Evolutionary conservation across 495 filamentous ascomycete genomes (phyloP), one percentile per base, ranked within the genome.

Genomic region (Penicillium silybi): DNA sequence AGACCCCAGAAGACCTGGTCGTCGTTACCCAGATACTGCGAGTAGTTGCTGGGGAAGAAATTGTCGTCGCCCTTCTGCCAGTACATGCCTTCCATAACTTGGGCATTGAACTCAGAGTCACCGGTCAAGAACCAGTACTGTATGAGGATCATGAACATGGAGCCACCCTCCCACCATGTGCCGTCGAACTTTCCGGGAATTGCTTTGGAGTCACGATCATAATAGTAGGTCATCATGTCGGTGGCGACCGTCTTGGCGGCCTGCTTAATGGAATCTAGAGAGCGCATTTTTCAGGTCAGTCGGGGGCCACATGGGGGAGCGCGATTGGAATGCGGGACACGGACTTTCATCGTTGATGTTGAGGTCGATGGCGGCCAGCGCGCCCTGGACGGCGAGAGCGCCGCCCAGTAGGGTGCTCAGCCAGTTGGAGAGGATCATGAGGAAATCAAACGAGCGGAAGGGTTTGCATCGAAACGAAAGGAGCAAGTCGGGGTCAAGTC

Each of bases 1-100:
- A 92, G 75, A 2, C 77, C 85, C 90, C 90, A 95, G 63, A 92
- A 92, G 15, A 85, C 85, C 65, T 91, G 88, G 57, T 89, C 86
- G 53, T 89, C 85, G 59, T 89, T 89, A 2, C 85, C 85, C 53
- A 76, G 67, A 37, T 71, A 71, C 40, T 68, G 62, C 53, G 69
- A 77, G 50, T 78, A 70, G 52, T 79, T 78, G 29, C 61, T 54
- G 1, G 83, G 82, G 66, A 85, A 84, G 71, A 81, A 92, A 67
- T 92, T 81, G 45, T 79, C 58, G 51, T 82, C 62, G 19, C 86
- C 88, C 37, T 81, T 80, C 62, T 92, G 88, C 61, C 64, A 80
- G 44, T 88, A 75, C 73, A 92, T 72, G n/a, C 81, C 84, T 10
- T 83, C 58, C 16, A 71, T 78, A 16, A 80, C 69, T 22, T 85